A percentile compares a stretch with the other conserved stretches of the same genome.
Conservation (phyloP, 352 stramenopile genomes). For the Phytopythium helicoides region DNA sequence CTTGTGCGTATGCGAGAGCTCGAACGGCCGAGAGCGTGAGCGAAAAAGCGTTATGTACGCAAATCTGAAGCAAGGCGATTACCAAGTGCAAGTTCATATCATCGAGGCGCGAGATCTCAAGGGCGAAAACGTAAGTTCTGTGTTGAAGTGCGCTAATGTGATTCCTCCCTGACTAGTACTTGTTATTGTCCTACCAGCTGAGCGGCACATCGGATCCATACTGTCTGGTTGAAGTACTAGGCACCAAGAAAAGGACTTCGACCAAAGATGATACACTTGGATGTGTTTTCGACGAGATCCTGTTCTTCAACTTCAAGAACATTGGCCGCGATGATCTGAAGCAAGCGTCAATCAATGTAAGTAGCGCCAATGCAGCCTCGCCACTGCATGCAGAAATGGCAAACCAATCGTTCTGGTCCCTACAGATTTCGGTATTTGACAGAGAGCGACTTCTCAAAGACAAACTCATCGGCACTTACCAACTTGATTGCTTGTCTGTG, state of each 20-base stretch:
- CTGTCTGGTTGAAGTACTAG: slow-evolving; percentile 78
- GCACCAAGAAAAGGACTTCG: slow-evolving; percentile 67
- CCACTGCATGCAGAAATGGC: slow-evolving; percentile 1
- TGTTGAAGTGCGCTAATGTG: background rate
- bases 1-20: slow-evolving; percentile 27
- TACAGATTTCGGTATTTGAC: slow-evolving; percentile 70
- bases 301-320: slow-evolving; percentile 90
- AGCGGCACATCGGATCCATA: slow-evolving; percentile 89
- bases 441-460: slow-evolving; percentile 67
- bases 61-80: slow-evolving; percentile 71
- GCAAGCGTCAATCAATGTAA: slow-evolving; percentile 67
- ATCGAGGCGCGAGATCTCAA: slow-evolving; percentile 89
- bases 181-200: slow-evolving; percentile 27
- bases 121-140: slow-evolving; percentile 66
- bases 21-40: slow-evolving; percentile 52
- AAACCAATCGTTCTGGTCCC: background rate
- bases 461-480: slow-evolving; percentile 85
- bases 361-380: background rate
- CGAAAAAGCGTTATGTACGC: slow-evolving; percentile 42
- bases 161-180: background rate
- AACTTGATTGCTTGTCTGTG: slow-evolving; percentile 76
- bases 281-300: slow-evolving; percentile 89
- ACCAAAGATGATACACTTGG: slow-evolving; percentile 78
- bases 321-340: slow-evolving; percentile 69
- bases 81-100: slow-evolving; percentile 82